Base-by-base conservation (phyloP, 441 rosid genomes). In the Erodium moschatum region DNA sequence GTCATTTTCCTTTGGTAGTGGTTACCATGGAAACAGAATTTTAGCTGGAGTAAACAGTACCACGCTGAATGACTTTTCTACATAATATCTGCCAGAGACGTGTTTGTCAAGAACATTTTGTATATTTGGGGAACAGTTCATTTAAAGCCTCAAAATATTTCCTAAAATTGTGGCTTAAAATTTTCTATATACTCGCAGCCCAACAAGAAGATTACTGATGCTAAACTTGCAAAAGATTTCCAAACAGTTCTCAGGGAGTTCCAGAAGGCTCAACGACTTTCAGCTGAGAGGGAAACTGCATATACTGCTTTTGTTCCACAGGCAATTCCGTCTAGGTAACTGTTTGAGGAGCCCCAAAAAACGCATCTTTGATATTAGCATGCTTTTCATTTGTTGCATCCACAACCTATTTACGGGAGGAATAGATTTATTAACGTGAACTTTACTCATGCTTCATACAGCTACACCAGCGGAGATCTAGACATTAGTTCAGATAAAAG, bases 171-270 rank as follows among this genome's bases (percentile, higher is more conserved):
- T 35, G 46, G 19, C 67, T 60, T 20, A 11, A 2, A 10, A 15
- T 12, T 15, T 10, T 11, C 13, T 27, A 0, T 19, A 4, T 27
- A 60, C 64, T 48, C 13, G 54, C 54, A 85, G 92, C 64, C 85
- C 5, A 81, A 82, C 70, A 87, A 84, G 81, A 87, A 81, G 71
- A 70, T 87, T 11, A 90, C 83, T 73, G 90, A 87, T 77, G 92
- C 90, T 15, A 87, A 85, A 83, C 85, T 87, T 31, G 90, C 92
- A 0, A 84, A 82, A 69, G 92, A 85, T 80, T 87, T 85, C 64
- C 92, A 87, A 69, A 77, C 66, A 3, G 80, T 85, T 0, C 76
- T 85, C 69, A 87, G 82, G 73, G 87, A 85, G 69, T 85, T 85
- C 69, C 90, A 87, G 84, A 84, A 84, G 78, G 86, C 78, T 46